phyloP scores from a whole-genome alignment of 805 yeast species.

The Yamadazyma insecticola region DNA sequence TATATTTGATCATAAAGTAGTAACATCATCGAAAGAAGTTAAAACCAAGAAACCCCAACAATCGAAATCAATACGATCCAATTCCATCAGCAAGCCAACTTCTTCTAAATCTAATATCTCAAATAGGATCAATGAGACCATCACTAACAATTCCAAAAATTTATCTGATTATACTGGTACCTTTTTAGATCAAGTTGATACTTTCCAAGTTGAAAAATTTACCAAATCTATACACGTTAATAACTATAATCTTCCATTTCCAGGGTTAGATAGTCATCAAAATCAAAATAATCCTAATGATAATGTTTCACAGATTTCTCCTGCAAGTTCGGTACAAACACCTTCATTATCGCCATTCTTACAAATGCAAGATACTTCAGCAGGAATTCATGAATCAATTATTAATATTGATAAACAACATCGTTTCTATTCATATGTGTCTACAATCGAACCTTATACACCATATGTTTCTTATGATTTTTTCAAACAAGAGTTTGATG shows the following conservation, averaged over 20 bases:
- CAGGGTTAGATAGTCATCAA: too few relatives aligned
- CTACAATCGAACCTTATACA: slow-evolving; percentile 16
- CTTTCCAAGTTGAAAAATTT: slow-evolving; percentile 9
- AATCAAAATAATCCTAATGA: too few relatives aligned
- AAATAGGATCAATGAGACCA: slow-evolving; percentile 1
- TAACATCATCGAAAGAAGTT: slow-evolving; percentile 2
- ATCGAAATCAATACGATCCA: neutral
- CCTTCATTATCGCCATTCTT: too few relatives aligned
- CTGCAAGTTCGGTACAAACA: too few relatives aligned
- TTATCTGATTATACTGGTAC: slow-evolving; percentile 12
- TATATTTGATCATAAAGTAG: slow-evolving; percentile 14
- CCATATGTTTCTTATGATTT: slow-evolving; percentile 13
- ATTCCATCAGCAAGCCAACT: neutral
- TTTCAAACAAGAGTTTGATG: slow-evolving; percentile 9
- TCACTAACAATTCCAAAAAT: slow-evolving; percentile 4
- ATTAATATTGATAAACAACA: too few relatives aligned
- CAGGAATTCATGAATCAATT: too few relatives aligned
- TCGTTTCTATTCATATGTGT: too few relatives aligned
- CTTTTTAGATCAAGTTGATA: slow-evolving; percentile 11
- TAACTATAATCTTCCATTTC: too few relatives aligned
- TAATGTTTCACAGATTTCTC: too few relatives aligned
- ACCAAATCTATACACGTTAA: slow-evolving; percentile 3
- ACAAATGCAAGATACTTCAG: too few relatives aligned
- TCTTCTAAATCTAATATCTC: neutral
- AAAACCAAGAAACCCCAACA: neutral